These are phyloP conservation scores for Tothia fuscella DNA, from an alignment of 2,329 filamentous ascomycete species.

Conservation along the genomic window DNA sequence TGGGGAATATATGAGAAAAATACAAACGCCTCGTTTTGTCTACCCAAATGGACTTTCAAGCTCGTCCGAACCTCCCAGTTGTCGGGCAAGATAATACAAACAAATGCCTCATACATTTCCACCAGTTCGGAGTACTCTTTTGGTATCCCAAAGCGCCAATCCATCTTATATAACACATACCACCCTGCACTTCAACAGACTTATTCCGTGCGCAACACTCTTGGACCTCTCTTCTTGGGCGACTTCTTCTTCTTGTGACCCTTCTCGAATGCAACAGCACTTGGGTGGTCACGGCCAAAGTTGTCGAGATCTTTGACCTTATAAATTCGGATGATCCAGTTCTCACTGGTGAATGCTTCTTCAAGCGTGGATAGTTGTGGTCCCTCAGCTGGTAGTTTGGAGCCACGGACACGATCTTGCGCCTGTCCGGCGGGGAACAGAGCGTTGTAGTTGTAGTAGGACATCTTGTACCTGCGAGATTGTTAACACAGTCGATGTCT, in stretches of 20 bases:
- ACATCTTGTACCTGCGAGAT: slow-evolving; percentile 90
- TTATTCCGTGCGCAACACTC: slow-evolving; percentile 61
- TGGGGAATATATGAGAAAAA: too few relatives aligned
- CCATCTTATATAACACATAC: slow-evolving; percentile 4
- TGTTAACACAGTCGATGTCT: slow-evolving; percentile 17
- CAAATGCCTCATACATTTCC: neutral
- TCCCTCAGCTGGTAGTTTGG: slow-evolving; percentile 67
- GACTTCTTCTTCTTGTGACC: slow-evolving; percentile 77
- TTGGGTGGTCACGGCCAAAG: slow-evolving; percentile 75
- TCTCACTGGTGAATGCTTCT: slow-evolving; percentile 97
- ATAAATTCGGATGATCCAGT: slow-evolving; percentile 99
- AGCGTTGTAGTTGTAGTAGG: slow-evolving; percentile 91
- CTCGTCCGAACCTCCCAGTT: too few relatives aligned
- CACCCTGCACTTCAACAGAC: neutral
- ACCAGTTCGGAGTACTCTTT: neutral
- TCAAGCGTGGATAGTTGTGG: slow-evolving; percentile 82
- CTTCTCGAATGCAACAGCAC: slow-evolving; percentile 56
- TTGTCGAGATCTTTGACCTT: slow-evolving; percentile 99
- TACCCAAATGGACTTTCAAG: too few relatives aligned
- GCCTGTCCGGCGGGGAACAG: slow-evolving; percentile 90
- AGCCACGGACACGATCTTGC: slow-evolving; percentile 75
- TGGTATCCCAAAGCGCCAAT: slow-evolving; percentile 2
- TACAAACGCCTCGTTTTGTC: too few relatives aligned
- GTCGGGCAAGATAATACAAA: too few relatives aligned
- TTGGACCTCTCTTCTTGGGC: slow-evolving; percentile 58